Conservation (phyloP, 305 asterid species). For the Solanum hybrid region DNA sequence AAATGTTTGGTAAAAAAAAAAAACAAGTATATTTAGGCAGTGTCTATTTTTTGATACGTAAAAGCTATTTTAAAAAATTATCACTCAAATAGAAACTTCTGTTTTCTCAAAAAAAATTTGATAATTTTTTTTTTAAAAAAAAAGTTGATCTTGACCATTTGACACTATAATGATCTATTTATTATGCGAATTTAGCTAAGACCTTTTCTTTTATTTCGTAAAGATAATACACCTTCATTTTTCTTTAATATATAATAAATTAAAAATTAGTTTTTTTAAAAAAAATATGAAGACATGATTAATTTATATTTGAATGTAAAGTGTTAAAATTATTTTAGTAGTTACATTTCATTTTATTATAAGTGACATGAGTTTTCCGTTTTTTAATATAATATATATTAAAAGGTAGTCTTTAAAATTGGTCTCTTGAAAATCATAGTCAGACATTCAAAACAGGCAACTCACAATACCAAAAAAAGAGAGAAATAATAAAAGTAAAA, state of each 20-base stretch:
- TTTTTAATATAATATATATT: background rate
- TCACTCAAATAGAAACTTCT: background rate
- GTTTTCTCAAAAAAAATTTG: background rate
- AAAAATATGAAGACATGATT: background rate
- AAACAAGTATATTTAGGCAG: background rate
- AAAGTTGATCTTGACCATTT: background rate
- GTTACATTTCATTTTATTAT: background rate
- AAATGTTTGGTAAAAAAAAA: background rate
- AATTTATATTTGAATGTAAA: background rate
- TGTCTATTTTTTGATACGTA: background rate
- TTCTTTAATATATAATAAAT: too few relatives aligned
- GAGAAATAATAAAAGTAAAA: background rate
- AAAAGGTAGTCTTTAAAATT: background rate
- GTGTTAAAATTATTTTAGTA: background rate
- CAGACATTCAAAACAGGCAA: background rate
- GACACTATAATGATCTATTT: background rate
- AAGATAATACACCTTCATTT: too few relatives aligned
- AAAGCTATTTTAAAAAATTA: background rate
- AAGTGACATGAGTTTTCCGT: background rate
- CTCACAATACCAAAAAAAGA: background rate
- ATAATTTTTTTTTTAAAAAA: too few relatives aligned
- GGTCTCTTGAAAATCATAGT: background rate
- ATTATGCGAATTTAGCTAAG: background rate
- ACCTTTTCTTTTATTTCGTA: background rate
- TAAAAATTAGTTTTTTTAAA: too few relatives aligned